These are phyloP conservation scores for Vigna nakashimae DNA, from an alignment of 306 rosid genomes.

Conservation along the genomic window DNA sequence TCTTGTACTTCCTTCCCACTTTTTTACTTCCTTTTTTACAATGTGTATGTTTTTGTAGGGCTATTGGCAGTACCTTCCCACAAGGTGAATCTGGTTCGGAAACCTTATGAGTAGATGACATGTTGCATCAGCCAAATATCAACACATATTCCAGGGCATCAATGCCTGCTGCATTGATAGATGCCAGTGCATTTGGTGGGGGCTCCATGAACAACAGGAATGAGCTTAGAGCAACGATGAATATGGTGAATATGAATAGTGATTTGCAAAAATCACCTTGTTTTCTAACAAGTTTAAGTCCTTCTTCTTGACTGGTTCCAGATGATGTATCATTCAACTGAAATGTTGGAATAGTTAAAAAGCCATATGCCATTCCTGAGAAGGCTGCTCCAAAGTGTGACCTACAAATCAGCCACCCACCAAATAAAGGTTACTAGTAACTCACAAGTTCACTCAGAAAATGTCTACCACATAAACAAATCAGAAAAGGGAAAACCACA, in stretches of 20 bases:
- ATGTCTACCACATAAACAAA: too few relatives aligned
- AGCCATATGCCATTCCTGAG: conserved; percentile 76
- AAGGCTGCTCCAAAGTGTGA: conserved; percentile 80
- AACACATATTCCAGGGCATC: conserved; percentile 41
- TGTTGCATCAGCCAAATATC: conserved; percentile 32
- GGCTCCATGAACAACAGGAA: conserved; percentile 73
- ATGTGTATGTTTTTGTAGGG: not conserved
- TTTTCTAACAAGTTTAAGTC: conserved; percentile 66
- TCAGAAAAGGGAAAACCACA: too few relatives aligned
- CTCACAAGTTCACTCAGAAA: too few relatives aligned
- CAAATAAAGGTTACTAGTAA: conserved; percentile 9
- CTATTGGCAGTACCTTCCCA: not conserved
- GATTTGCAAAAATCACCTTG: conserved; percentile 75
- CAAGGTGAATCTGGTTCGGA: conserved; percentile 5
- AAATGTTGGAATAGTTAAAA: conserved; percentile 66
- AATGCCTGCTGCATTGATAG: conserved; percentile 41
- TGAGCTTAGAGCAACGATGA: conserved; percentile 60
- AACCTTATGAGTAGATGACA: conserved; percentile 12
- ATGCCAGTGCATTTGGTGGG: conserved; percentile 63
- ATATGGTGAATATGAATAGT: conserved; percentile 60
- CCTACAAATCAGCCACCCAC: conserved; percentile 55
- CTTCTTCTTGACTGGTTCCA: conserved; percentile 65
- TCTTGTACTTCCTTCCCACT: conserved; percentile 7
- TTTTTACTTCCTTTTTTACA: not conserved
- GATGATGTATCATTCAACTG: conserved; percentile 65